Evolutionary conservation across 306 rosid genomes (phyloP).

Genomic region (Medicago ruthenica): DNA sequence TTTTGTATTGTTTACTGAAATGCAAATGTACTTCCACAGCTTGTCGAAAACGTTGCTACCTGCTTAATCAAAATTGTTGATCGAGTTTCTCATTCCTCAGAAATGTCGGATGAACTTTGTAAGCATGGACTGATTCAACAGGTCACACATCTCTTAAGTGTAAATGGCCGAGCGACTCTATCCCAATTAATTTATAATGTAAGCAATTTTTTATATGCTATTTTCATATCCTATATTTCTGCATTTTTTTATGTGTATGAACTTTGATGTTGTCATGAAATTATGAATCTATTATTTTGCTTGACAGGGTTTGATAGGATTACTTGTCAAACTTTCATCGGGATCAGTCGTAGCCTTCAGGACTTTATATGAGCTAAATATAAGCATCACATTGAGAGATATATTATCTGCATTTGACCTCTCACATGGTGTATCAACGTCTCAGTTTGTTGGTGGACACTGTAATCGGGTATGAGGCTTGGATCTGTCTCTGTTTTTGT

Average conservation of each 20-base stretch:
- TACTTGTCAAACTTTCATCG: constrained; percentile 84
- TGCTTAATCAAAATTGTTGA: constrained; percentile 85
- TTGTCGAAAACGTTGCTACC: constrained; percentile 82
- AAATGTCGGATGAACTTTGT: constrained; percentile 88
- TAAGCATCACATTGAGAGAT: constrained; percentile 77
- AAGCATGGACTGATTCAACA: constrained; percentile 79
- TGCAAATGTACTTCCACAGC: constrained; percentile 59
- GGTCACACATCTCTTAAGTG: constrained; percentile 66
- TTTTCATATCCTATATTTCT: constrained; percentile 27
- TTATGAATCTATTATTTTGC: constrained; percentile 42
- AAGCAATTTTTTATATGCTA: constrained; percentile 37
- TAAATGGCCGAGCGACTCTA: constrained; percentile 66
- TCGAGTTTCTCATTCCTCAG: constrained; percentile 68
- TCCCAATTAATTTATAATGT: constrained; percentile 77
- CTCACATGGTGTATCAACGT: constrained; percentile 73
- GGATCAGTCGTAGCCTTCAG: constrained; percentile 84
- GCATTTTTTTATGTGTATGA: constrained; percentile 24
- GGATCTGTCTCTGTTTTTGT: constrained; percentile 35
- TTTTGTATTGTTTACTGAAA: constrained; percentile 40
- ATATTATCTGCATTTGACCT: constrained; percentile 69
- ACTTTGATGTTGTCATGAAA: constrained; percentile 39
- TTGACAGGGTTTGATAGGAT: constrained; percentile 84
- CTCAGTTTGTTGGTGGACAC: constrained; percentile 72
- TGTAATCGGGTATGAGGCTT: constrained; percentile 75
- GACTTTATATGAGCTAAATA: constrained; percentile 75